Percentiles rank a stretch among this genome's conserved stretches.
phyloP scores from a whole-genome alignment of 2,329 filamentous ascomycete species.

The Penicillium verrucosum region DNA sequence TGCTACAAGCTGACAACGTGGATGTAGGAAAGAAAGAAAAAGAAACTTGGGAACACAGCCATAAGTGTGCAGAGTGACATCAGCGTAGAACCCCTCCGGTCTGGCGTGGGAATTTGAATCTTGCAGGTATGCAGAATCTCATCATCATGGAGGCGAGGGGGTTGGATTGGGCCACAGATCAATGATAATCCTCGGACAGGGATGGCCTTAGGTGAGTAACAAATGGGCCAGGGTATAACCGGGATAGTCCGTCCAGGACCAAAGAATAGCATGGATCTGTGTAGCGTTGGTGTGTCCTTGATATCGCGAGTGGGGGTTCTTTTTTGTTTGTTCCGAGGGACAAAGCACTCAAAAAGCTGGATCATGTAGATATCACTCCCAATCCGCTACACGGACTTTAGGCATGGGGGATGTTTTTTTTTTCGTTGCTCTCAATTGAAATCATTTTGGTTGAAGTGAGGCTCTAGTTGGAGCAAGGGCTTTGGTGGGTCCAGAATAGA shows the following conservation, averaged over 20 bases:
- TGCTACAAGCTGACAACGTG: slow-evolving; percentile 23
- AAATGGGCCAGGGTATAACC: slow-evolving; percentile 17
- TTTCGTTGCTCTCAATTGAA: neutral
- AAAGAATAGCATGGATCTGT: slow-evolving; percentile 22
- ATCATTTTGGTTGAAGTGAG: neutral
- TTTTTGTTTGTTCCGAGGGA: slow-evolving; percentile 22
- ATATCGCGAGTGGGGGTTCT: slow-evolving; percentile 9
- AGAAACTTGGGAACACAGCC: slow-evolving; percentile 15
- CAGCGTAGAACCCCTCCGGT: slow-evolving; percentile 1
- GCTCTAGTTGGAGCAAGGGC: neutral
- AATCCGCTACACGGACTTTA: slow-evolving; percentile 9
- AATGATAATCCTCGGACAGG: slow-evolving; percentile 20
- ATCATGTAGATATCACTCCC: slow-evolving; percentile 8
- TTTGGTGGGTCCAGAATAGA: neutral
- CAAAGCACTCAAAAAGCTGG: slow-evolving; percentile 11
- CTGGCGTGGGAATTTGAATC: slow-evolving; percentile 16
- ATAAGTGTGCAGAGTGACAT: slow-evolving; percentile 19
- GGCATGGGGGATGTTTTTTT: slow-evolving; percentile 1
- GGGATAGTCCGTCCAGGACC: slow-evolving; percentile 20
- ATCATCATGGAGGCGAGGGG: neutral
- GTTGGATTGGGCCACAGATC: slow-evolving; percentile 9
- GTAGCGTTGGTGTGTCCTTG: slow-evolving; percentile 16
- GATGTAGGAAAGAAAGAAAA: slow-evolving; percentile 7
- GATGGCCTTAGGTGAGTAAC: slow-evolving; percentile 18
- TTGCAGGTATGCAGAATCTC: slow-evolving; percentile 8